Percentiles rank a stretch among this genome's conserved stretches.
These are phyloP conservation scores for Agroathelia rolfsii DNA, from an alignment of 1,284 basidiomycete genomes.

Conservation along the genomic window DNA sequence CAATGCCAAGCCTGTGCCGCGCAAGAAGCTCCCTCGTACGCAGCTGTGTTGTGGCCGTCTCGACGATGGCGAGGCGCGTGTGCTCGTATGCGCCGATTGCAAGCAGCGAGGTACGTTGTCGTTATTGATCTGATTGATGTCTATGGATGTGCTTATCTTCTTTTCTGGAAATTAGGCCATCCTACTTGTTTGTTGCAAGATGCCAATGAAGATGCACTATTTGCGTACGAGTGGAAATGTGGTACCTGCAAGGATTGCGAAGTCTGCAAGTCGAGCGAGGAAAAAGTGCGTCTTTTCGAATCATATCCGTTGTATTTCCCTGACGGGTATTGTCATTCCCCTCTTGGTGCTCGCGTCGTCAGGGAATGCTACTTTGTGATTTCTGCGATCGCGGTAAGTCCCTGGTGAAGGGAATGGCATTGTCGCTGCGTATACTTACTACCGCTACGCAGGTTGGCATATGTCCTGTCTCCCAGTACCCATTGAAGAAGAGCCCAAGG, in stretches of 20 bases:
- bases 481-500: slow-evolving; percentile 60
- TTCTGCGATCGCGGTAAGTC: slow-evolving; percentile 78
- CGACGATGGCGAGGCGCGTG: too few relatives aligned
- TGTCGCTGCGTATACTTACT: too few relatives aligned
- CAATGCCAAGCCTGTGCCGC: slow-evolving; percentile 21
- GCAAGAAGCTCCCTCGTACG: too few relatives aligned
- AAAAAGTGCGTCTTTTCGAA: slow-evolving; percentile 62
- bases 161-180: slow-evolving; percentile 44
- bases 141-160: background rate
- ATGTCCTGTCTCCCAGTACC: slow-evolving; percentile 79
- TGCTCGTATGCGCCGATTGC: slow-evolving; percentile 65
- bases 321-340: too few relatives aligned
- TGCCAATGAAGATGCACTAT: slow-evolving; percentile 41
- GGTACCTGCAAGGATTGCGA: slow-evolving; percentile 93
- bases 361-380: slow-evolving; percentile 91
- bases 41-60: too few relatives aligned
- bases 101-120: slow-evolving; percentile 42
- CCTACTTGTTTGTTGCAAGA: slow-evolving; percentile 64
- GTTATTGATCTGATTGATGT: slow-evolving; percentile 5
- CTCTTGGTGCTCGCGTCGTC: too few relatives aligned
- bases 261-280: slow-evolving; percentile 75
- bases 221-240: slow-evolving; percentile 81
- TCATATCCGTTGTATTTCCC: slow-evolving; percentile 24
- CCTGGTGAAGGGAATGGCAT: too few relatives aligned
- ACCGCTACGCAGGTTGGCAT: slow-evolving; percentile 66